These are phyloP conservation scores for Mortierella sp. DNA, from an alignment of 371 early-diverging fungal genomes.

Conservation along the genomic window DNA sequence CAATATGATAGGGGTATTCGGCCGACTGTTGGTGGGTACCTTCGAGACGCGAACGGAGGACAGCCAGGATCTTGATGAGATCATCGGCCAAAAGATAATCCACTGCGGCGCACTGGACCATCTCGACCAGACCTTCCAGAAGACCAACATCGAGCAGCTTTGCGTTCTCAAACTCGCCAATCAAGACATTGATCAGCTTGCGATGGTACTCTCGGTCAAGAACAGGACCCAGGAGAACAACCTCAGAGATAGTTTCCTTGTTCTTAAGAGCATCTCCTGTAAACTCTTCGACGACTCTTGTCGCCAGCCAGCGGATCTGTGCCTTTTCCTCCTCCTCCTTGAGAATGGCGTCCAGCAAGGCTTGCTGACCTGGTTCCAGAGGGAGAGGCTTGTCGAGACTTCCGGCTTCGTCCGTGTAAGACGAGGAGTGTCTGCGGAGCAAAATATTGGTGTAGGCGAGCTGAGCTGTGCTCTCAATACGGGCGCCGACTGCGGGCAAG, in stretches of 20 bases:
- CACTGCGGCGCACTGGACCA: not conserved
- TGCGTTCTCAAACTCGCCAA: not conserved
- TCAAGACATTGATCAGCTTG: not conserved
- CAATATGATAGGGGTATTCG: not conserved
- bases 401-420: not conserved
- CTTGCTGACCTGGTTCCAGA: not conserved
- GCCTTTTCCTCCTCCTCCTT: not conserved
- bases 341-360: not conserved
- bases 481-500: not conserved
- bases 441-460: constrained; percentile 4
- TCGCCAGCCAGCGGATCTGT: not conserved
- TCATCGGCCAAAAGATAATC: constrained; percentile 19
- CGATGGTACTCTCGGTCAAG: not conserved
- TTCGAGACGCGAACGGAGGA: not conserved
- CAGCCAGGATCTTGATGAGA: constrained; percentile 1
- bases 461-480: constrained; percentile 1
- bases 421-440: not conserved
- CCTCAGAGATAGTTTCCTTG: not conserved
- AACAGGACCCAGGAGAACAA: not conserved
- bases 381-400: not conserved
- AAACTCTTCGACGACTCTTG: constrained; percentile 7
- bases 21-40: constrained; percentile 14
- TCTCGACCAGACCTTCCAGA: constrained; percentile 16
- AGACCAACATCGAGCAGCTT: not conserved
- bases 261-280: not conserved